Evolutionary conservation across 257 asterid species (phyloP), one percentile per base, ranked within the genome.

Genomic region (Solanum bukasovii): DNA sequence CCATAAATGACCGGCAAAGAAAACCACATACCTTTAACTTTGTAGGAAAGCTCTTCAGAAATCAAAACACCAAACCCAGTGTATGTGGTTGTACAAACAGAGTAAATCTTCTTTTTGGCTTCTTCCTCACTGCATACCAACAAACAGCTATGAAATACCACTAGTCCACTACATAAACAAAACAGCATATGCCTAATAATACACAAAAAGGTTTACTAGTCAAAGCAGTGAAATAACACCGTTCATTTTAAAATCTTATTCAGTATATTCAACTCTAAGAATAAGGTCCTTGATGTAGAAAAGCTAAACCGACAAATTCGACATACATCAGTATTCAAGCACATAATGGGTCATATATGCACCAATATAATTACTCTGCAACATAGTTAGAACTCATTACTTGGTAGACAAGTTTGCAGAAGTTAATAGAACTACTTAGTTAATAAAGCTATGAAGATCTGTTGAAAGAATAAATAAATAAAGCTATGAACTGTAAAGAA

Each of bases 1-100:
- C 44, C 16, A 18, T 25, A 33, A 79, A 25, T 23, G 8, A 59
- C 29, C 34, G 83, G 7, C 13, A 88, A 75, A 83, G 42, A 79
- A 77, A 52, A 85, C 59, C 27, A 18, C 31, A 34, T 92, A 95
- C 99, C 98, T 96, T 96, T 94, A 81, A 96, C 92, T 94, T 97
- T 95, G 93, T 92, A 93, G 4, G 98, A 96, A 49, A 93, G 95
- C 92, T 97, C 99, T 90, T 97, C 98, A 3, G 98, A 92, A 70
- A 97, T 94, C 90, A 96, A 86, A 85, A 95, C 98, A 81, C 98
- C 98, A 87, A 97, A 97, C 29, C 98, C 98, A 35, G 98, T 94
- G 73, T 96, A 96, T 0, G 98, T 95, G 13, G 96, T 87, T 2
- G 99, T 94, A 87, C 95, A 96, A 89, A 97, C 98, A 65, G 98